Conservation (phyloP, 345 rosid species). For the Eucalyptus albens region DNA sequence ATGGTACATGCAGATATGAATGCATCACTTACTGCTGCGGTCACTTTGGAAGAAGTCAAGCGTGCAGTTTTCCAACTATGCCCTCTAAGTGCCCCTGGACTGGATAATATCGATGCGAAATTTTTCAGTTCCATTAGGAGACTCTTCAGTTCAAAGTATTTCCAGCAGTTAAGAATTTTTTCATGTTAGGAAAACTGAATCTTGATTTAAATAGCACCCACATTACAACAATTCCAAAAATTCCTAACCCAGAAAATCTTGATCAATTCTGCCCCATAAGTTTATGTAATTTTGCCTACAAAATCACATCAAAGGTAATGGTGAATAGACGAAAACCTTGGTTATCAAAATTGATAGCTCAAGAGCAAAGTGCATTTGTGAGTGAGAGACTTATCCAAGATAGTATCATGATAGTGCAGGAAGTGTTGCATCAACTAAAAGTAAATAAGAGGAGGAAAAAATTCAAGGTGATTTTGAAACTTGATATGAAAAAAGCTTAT, state of each 20-base stretch:
- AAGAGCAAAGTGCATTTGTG: not conserved
- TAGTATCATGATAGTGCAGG: not conserved
- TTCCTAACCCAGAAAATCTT: not conserved
- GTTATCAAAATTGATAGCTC: not conserved
- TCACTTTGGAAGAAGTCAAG: not conserved
- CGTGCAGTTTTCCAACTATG: not conserved
- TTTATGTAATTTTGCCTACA: not conserved
- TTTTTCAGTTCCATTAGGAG: not conserved
- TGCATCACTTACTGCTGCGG: accelerated
- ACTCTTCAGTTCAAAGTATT: not conserved
- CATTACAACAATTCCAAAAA: accelerated
- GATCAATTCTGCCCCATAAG: not conserved
- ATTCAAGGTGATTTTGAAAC: accelerated
- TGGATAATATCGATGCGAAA: accelerated
- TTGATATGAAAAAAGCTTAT: not conserved
- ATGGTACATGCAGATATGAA: not conserved
- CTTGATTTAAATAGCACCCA: not conserved
- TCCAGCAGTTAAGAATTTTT: too few relatives aligned
- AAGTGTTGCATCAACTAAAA: not conserved
- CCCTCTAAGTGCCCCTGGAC: not conserved
- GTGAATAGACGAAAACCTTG: not conserved
- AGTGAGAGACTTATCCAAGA: not conserved
- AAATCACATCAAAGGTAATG: not conserved
- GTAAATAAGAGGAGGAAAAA: not conserved
- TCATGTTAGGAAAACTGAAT: too few relatives aligned